Percentiles rank a stretch among this genome's conserved stretches.
Conservation (phyloP, 805 yeast species). For the Hanseniaspora mollemarum region DNA sequence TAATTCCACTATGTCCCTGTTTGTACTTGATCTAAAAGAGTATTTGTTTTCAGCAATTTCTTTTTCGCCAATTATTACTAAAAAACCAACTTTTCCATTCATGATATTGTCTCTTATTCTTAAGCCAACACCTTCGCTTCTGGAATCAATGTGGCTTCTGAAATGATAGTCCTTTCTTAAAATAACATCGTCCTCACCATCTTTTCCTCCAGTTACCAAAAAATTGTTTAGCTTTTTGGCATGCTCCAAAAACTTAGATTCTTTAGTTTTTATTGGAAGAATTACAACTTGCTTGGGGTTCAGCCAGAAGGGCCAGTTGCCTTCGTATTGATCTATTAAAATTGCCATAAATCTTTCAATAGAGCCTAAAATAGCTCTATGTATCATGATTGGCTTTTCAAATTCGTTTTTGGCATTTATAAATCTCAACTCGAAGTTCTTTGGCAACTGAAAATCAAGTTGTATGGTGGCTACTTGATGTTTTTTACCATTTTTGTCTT, state of each 20-base stretch:
- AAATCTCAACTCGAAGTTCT: slow-evolving; percentile 64
- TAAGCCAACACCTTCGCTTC: slow-evolving; percentile 67
- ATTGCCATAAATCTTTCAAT: slow-evolving; percentile 86
- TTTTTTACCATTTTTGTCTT: slow-evolving; percentile 65
- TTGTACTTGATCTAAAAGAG: slow-evolving; percentile 52
- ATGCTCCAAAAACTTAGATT: slow-evolving; percentile 33
- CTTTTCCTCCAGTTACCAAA: slow-evolving; percentile 34
- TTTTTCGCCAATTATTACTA: slow-evolving; percentile 77
- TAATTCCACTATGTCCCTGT: slow-evolving; percentile 34
- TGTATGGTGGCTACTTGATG: slow-evolving; percentile 96
- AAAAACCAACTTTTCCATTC: slow-evolving; percentile 58
- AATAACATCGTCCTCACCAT: slow-evolving; percentile 29
- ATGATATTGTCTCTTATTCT: slow-evolving; percentile 68
- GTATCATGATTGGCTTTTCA: slow-evolving; percentile 83
- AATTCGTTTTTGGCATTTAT: slow-evolving; percentile 41
- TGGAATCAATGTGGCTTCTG: slow-evolving; percentile 61
- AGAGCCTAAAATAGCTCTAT: slow-evolving; percentile 91
- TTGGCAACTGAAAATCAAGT: slow-evolving; percentile 87
- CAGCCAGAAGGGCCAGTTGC: slow-evolving; percentile 97
- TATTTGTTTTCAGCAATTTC: slow-evolving; percentile 52
- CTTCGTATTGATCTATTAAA: slow-evolving; percentile 76
- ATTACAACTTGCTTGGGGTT: slow-evolving; percentile 83
- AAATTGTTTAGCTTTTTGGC: slow-evolving; percentile 36
- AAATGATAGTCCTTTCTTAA: slow-evolving; percentile 51
- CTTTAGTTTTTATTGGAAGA: slow-evolving; percentile 63